phyloP scores from a whole-genome alignment of 106 monocot genomes.

The Phalaenopsis aphrodite region DNA sequence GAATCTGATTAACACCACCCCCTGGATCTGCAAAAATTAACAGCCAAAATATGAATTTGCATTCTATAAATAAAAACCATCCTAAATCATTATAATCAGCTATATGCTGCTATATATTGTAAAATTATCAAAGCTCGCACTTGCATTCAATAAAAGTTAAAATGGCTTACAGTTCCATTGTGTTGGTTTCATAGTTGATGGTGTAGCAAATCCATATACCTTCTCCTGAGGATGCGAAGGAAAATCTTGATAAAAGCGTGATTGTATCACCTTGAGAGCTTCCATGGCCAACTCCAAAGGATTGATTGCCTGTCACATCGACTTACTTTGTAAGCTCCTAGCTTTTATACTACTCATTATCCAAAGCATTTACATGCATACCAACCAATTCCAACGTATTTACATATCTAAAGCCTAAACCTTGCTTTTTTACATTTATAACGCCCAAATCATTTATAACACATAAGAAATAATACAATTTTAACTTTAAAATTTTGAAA shows the following conservation, averaged over 20 bases:
- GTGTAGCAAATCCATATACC: constrained; percentile 83
- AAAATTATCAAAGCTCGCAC: background rate
- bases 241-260: constrained; percentile 78
- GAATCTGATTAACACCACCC: constrained; percentile 92
- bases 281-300: constrained; percentile 82
- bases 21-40: constrained; percentile 62
- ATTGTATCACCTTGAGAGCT: constrained; percentile 88
- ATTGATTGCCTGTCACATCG: constrained; percentile 69
- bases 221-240: constrained; percentile 76
- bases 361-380: too few relatives aligned
- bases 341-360: background rate
- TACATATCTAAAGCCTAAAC: too few relatives aligned
- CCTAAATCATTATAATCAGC: background rate
- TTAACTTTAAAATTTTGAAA: too few relatives aligned
- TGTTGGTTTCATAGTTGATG: constrained; percentile 98
- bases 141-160: constrained; percentile 1
- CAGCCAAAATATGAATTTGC: background rate
- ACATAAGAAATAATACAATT: too few relatives aligned
- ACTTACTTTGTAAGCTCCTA: background rate
- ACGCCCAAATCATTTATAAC: too few relatives aligned
- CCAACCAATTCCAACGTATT: too few relatives aligned
- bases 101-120: background rate
- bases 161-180: constrained; percentile 86
- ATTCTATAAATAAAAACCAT: background rate
- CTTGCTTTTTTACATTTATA: too few relatives aligned